phyloP scores from a whole-genome alignment of 345 rosid genomes.

The Acer saccharum region DNA sequence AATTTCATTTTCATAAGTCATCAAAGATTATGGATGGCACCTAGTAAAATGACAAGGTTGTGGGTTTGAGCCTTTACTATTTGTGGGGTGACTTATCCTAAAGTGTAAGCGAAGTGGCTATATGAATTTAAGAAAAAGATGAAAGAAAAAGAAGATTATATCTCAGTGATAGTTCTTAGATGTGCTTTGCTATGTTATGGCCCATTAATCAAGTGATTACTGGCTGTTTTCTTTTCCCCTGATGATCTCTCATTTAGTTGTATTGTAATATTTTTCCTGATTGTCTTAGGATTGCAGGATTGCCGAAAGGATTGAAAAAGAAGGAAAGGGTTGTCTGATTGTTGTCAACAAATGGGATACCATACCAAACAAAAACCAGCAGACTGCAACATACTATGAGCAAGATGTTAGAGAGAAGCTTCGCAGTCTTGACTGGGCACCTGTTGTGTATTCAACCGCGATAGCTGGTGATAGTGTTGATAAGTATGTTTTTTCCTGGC shows the following conservation, averaged over 20 bases:
- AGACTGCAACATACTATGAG: conserved; percentile 74
- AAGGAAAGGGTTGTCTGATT: conserved; percentile 91
- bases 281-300: conserved; percentile 69
- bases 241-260: background rate
- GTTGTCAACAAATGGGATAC: conserved; percentile 99
- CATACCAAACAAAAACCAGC: conserved; percentile 86
- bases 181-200: background rate
- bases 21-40: background rate
- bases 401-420: conserved; percentile 92
- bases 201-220: background rate
- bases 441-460: conserved; percentile 91
- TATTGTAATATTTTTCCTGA: conserved; percentile 17
- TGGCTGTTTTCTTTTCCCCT: conserved; percentile 4
- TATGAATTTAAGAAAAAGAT: background rate
- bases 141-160: background rate
- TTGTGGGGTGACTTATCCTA: background rate
- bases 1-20: background rate
- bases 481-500: conserved; percentile 47
- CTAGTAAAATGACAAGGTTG: background rate
- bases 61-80: background rate
- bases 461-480: conserved; percentile 85
- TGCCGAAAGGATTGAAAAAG: conserved; percentile 93
- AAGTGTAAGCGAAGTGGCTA: background rate
- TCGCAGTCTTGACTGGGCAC: conserved; percentile 91
- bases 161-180: conserved; percentile 8